Percentiles rank a stretch among this genome's conserved stretches.
These are phyloP conservation scores for Arachnomyces sp. DNA, from an alignment of 2,329 filamentous ascomycete species.

Conservation along the genomic window DNA sequence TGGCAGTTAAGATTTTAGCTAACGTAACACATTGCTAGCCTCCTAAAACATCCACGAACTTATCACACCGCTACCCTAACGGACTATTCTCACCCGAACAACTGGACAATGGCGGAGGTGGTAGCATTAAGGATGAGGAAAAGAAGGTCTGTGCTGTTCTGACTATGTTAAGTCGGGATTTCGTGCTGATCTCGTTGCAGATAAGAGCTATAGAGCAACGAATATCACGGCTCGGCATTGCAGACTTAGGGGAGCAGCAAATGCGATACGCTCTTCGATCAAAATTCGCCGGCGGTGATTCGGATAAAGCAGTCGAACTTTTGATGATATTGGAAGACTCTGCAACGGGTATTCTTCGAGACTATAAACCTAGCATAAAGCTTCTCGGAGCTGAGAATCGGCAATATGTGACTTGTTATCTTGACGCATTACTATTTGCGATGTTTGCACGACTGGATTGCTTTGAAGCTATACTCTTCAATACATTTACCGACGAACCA, in stretches of 20 bases:
- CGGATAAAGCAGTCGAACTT: conserved; percentile 67
- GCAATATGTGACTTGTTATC: conserved; percentile 82
- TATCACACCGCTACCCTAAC: conserved; percentile 21
- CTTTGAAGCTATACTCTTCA: conserved; percentile 87
- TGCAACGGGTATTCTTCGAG: conserved; percentile 67
- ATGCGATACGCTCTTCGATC: conserved; percentile 55
- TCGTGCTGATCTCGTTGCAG: conserved; percentile 20
- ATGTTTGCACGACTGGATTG: conserved; percentile 89
- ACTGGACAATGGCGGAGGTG: conserved; percentile 2
- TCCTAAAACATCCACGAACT: conserved; percentile 16
- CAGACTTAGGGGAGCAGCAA: conserved; percentile 54
- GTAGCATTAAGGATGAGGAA: conserved; percentile 19
- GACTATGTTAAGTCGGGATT: neutral
- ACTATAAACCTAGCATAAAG: conserved; percentile 62
- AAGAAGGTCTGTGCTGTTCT: conserved; percentile 24
- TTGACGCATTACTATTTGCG: conserved; percentile 84
- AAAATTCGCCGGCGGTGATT: conserved; percentile 59
- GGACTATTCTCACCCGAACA: conserved; percentile 26
- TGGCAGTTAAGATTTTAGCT: too few species aligned
- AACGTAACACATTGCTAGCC: too few species aligned
- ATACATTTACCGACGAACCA: conserved; percentile 64
- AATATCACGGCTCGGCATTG: conserved; percentile 47
- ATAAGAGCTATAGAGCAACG: conserved; percentile 48
- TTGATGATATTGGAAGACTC: conserved; percentile 73
- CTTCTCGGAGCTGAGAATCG: conserved; percentile 84